A percentile compares a stretch with the other conserved stretches of the same genome.
Conservation (phyloP, 306 rosid species). For the Lathyrus tuberosus region DNA sequence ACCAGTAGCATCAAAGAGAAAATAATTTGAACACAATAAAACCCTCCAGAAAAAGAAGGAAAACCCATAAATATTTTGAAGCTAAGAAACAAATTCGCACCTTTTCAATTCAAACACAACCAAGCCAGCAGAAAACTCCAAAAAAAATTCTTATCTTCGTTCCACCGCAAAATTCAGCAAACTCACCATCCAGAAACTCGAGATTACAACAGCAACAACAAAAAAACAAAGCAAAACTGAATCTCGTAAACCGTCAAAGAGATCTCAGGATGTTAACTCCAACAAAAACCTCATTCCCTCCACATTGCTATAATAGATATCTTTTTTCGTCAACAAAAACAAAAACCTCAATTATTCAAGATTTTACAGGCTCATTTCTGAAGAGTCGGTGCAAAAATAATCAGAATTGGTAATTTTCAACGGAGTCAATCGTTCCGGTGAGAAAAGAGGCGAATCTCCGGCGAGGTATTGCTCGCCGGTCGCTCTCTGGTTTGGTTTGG, state of each 20-base stretch:
- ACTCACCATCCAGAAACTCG: constrained; percentile 1
- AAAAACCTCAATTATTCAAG: background rate
- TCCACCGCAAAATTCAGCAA: constrained; percentile 32
- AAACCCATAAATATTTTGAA: constrained; percentile 1
- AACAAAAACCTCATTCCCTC: constrained; percentile 29
- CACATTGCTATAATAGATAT: constrained; percentile 40
- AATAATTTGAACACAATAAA: background rate
- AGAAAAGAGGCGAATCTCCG: constrained; percentile 45
- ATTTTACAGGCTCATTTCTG: background rate
- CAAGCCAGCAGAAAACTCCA: constrained; percentile 24
- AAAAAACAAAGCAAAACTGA: constrained; percentile 18
- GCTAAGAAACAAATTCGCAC: constrained; percentile 43
- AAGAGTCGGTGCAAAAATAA: background rate
- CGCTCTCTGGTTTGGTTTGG: constrained; percentile 40
- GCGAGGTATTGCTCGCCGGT: constrained; percentile 71
- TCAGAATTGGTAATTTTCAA: background rate
- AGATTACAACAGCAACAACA: background rate
- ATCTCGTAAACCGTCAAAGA: constrained; percentile 27
- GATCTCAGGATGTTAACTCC: constrained; percentile 39
- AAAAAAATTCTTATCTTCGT: constrained; percentile 30
- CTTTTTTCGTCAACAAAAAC: background rate
- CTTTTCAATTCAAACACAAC: constrained; percentile 25
- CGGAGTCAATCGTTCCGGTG: background rate
- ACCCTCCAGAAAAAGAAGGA: background rate
- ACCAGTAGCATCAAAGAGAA: background rate